Evolutionary conservation across 306 rosid species (phyloP), one percentile per base, ranked within the genome.

Genomic region (Quillaja saponaria): DNA sequence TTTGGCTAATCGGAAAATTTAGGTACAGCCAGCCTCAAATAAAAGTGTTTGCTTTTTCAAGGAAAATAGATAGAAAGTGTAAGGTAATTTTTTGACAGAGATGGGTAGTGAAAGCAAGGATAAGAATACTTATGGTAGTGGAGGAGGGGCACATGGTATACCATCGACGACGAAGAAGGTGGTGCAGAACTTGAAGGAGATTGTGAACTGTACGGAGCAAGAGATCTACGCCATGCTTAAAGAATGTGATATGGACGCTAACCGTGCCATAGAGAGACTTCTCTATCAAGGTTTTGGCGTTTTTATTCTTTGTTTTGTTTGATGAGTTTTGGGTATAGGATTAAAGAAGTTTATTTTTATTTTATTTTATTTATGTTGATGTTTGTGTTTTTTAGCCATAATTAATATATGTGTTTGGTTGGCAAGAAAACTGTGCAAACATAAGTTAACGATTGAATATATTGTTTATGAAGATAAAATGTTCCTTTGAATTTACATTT

Each of bases 191-290:
- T 64, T 77, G 0, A 71, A 71, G 56, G 82, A 77, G 71, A 59
- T 77, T 50, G 78, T 77, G 10, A 56, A 67, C 71, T 53, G 38
- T 13, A 33, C 82, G 7, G 78, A 77, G 41, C 46, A 69, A 13
- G 82, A 77, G 78, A 77, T 77, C 74, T 62, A 66, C 58, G 55
- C 63, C 15, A 68, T 56, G 5, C 82, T 77, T 21, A 34, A 34
- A 61, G 82, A 77, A 40, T 71, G 78, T 38, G 61, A 49, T 44
- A 77, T 77, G 82, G 78, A 77, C 71, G 74, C 82, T 15, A 46
- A 72, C 48, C 74, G 60, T 5, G 74, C 82, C 25, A 74, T 72
- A 15, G 74, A 77, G 71, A 73, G 71, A 3, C 74, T 77, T 31
- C 77, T 77, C 39, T 61, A 78, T 25, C 72, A 60, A 71, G 82